Evolutionary conservation across 2,329 filamentous ascomycete species (phyloP).

Genomic region (Colletotrichum ledebouriae): DNA sequence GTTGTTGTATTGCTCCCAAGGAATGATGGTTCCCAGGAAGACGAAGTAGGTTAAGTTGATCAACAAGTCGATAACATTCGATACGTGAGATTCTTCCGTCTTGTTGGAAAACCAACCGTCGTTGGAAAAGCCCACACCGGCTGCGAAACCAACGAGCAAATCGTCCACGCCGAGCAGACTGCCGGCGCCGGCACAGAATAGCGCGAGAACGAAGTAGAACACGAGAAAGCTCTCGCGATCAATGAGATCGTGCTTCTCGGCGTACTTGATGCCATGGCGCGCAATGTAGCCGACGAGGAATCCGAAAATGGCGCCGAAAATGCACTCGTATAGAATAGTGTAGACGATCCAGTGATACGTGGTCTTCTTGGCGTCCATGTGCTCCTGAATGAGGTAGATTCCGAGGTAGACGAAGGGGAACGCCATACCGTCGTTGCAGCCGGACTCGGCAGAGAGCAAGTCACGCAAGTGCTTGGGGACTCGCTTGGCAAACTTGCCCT

Average conservation of each 20-base stretch:
- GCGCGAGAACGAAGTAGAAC: constrained; percentile 96
- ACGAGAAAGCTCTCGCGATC: constrained; percentile 98
- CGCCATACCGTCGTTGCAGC: constrained; percentile 99
- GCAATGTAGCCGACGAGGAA: constrained; percentile 90
- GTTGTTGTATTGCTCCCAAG: constrained; percentile 92
- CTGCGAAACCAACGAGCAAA: constrained; percentile 92
- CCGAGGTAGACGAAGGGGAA: constrained; percentile 97
- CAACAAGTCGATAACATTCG: constrained; percentile 97
- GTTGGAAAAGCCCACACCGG: constrained; percentile 98
- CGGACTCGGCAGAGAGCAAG: constrained; percentile 93
- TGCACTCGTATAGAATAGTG: constrained; percentile 93
- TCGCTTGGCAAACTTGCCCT: constrained; percentile 97
- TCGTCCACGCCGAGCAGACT: constrained; percentile 94
- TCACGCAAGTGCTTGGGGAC: constrained; percentile 98
- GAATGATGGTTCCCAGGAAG: constrained; percentile 96
- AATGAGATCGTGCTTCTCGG: constrained; percentile 87
- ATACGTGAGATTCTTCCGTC: constrained; percentile 98
- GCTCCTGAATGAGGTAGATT: constrained; percentile 88
- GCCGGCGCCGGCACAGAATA: constrained; percentile 95
- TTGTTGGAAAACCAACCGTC: constrained; percentile 99
- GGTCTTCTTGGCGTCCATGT: constrained; percentile 76
- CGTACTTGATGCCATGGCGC: constrained; percentile 88
- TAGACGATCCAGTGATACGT: constrained; percentile 89
- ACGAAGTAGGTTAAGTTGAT: constrained; percentile 99
- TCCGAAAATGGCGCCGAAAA: constrained; percentile 91